phyloP scores from a whole-genome alignment of 352 stramenopile genomes.

The Blastocystis sp. region DNA sequence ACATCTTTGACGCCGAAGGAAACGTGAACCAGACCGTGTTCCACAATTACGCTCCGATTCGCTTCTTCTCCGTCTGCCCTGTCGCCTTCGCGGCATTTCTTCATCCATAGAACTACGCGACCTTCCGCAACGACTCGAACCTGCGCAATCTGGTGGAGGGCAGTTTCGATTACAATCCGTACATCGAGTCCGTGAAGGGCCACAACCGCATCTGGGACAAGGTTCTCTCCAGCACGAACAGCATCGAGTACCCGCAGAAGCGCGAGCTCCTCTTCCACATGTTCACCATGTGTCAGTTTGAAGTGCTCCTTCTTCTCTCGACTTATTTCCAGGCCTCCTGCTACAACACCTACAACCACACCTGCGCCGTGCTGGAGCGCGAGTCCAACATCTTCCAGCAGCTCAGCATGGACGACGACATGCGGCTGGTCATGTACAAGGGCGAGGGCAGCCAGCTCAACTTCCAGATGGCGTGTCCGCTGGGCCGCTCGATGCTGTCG shows the following conservation, averaged over 20 bases:
- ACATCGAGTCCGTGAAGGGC: neutral
- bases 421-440: neutral
- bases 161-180: constrained; percentile 25
- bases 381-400: neutral
- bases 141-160: neutral
- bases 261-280: neutral
- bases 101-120: constrained; percentile 29
- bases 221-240: neutral
- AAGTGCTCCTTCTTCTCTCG: neutral
- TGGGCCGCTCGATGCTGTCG: neutral
- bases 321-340: constrained; percentile 23
- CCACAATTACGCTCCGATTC: constrained; percentile 19
- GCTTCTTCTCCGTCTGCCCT: constrained; percentile 63
- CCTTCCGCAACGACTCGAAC: neutral
- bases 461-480: constrained; percentile 32
- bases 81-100: neutral
- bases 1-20: constrained; percentile 31
- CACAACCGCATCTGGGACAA: neutral
- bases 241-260: neutral
- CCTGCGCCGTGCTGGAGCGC: constrained; percentile 10
- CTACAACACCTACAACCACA: constrained; percentile 45
- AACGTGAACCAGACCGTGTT: constrained; percentile 20
- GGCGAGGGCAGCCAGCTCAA: constrained; percentile 36
- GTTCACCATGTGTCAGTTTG: constrained; percentile 53
- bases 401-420: constrained; percentile 20